phyloP scores from a whole-genome alignment of 73 alveolate species.

The Paramecium sexaurelia region DNA sequence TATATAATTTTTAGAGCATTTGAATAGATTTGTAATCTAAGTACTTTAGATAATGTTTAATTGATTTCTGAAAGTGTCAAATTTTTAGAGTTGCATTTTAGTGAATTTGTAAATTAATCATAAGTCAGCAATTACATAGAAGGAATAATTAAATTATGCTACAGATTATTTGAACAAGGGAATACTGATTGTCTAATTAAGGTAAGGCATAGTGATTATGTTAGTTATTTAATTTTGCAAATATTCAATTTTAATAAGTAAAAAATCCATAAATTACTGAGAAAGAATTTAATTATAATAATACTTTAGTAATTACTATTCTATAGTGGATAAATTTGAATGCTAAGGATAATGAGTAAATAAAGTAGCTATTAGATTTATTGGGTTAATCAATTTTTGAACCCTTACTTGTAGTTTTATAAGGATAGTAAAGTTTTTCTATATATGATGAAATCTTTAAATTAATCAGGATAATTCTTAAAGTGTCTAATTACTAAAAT shows the following conservation, averaged over 20 bases:
- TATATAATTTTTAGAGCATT: conserved; percentile 6
- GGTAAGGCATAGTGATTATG: background rate
- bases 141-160: background rate
- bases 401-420: background rate
- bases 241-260: background rate
- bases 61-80: background rate
- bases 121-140: background rate
- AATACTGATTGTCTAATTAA: background rate
- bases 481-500: background rate
- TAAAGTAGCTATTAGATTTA: background rate
- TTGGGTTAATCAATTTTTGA: background rate
- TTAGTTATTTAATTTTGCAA: conserved; percentile 35
- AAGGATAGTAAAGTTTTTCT: background rate
- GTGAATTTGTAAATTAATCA: background rate
- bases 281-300: background rate
- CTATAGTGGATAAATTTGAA: conserved; percentile 2
- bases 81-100: background rate
- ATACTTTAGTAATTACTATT: background rate
- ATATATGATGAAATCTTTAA: background rate
- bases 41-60: background rate
- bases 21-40: conserved; percentile 15
- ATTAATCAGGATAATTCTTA: background rate
- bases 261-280: background rate
- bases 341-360: background rate
- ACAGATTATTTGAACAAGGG: background rate